Evolutionary conservation across 202 grass and related monocot genomes (phyloP), one percentile per base, ranked within the genome.

Genomic region (Zoysia matrella): DNA sequence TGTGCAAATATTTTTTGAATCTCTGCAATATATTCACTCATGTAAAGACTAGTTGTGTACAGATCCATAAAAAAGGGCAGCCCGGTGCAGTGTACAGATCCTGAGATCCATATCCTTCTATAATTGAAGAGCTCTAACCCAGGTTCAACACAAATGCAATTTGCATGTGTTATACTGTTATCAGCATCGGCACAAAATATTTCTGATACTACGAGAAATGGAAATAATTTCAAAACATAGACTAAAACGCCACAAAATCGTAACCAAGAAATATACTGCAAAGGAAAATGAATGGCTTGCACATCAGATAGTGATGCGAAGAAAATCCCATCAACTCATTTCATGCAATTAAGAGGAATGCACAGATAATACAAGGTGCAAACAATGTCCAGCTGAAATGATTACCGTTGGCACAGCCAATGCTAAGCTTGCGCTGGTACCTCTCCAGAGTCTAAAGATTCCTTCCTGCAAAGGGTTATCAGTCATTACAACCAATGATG

Each of bases 321-420:
- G 49, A 69, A 53, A 73, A 46, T 46, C 5, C 45, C 5, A 22
- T 22, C 22, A 22, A 22, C 45, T 46, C 3, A 56, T 72, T 65
- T 45, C 7, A 65, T 15, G 43, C 15, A 15, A 2, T 40, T 55
- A 55, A 18, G 77, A 65, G 6, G 52, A 44, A 74, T 76, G 65
- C 49, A 43, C 60, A 51, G 18, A 46, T 47, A 74, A 39, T 69
- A 62, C 46, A 80, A 49, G 69, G 7, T 36, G 65, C 15, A 72
- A 75, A 41, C 1, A 46, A 64, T 73, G 22, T 57, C 60, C 8
- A 60, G 42, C 11, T 69, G 30, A 76, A 88, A 86, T 61, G 74
- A 81, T 49, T 89, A 94, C 95, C 58, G 90, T 93, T 82, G 95
- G 95, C 56, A 98, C 69, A 2, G 95, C 92, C 78, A 98, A 90